Conservation (phyloP, 139 green algal genomes). For the Picochlorum sp. region DNA sequence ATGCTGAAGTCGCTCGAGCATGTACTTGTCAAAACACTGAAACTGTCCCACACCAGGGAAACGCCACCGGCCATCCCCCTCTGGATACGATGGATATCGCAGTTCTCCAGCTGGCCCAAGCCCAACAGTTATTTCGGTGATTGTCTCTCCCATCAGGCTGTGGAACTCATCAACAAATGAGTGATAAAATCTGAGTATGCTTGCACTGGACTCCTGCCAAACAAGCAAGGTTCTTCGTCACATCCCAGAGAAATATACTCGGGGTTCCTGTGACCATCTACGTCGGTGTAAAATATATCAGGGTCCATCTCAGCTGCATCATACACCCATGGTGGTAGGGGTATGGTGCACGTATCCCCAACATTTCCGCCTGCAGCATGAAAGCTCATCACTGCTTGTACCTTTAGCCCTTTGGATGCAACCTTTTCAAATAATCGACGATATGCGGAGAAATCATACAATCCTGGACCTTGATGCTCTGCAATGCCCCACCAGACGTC, state of each 20-base stretch:
- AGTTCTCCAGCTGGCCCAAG: slow-evolving; percentile 94
- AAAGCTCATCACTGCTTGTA: slow-evolving; percentile 88
- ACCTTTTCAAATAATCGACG: slow-evolving; percentile 48
- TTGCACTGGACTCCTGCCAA: slow-evolving; percentile 73
- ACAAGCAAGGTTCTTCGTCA: slow-evolving; percentile 73
- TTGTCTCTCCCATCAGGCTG: slow-evolving; percentile 47
- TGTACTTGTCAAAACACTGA: slow-evolving; percentile 98
- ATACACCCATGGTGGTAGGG: slow-evolving; percentile 89
- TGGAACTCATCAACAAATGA: slow-evolving; percentile 76
- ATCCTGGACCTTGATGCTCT: slow-evolving; percentile 55
- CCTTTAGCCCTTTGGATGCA: slow-evolving; percentile 42
- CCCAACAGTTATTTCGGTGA: slow-evolving; percentile 91
- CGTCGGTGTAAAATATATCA: slow-evolving; percentile 96
- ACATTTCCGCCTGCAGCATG: slow-evolving; percentile 87
- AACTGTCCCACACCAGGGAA: slow-evolving; percentile 97
- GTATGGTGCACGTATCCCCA: slow-evolving; percentile 85
- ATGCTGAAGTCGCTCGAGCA: slow-evolving; percentile 69
- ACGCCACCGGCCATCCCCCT: slow-evolving; percentile 85
- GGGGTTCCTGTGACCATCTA: slow-evolving; percentile 68
- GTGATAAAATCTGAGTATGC: slow-evolving; percentile 89
- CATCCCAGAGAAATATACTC: slow-evolving; percentile 93
- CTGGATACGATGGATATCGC: slow-evolving; percentile 95
- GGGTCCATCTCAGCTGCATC: slow-evolving; percentile 76
- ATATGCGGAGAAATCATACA: slow-evolving; percentile 86
- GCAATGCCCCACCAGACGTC: slow-evolving; percentile 90